phyloP scores from a whole-genome alignment of 75 land plant species.

The Gnetum montanum region DNA sequence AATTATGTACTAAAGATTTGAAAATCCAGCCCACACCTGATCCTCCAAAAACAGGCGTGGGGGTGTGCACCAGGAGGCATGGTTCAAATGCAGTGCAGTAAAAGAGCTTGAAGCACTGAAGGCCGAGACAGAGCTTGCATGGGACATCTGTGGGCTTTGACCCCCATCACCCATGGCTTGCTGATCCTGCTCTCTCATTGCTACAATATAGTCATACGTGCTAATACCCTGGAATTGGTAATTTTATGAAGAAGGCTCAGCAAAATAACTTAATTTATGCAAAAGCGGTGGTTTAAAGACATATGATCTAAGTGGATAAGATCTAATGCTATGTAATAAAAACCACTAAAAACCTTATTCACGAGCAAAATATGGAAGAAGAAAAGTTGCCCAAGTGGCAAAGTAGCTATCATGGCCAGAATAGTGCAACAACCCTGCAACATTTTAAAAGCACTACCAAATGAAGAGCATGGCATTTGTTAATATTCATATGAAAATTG shows the following conservation, averaged over 20 bases:
- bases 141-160: slow-evolving; percentile 77
- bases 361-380: slow-evolving; percentile 90
- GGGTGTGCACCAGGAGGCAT: slow-evolving; percentile 89
- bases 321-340: too few relatives aligned
- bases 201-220: slow-evolving; percentile 97
- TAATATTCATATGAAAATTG: too few relatives aligned
- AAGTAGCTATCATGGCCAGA: slow-evolving; percentile 81
- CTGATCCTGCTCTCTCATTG: slow-evolving; percentile 86
- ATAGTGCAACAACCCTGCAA: slow-evolving; percentile 79
- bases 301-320: too few relatives aligned
- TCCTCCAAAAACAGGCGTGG: slow-evolving; percentile 79
- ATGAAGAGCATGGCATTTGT: too few relatives aligned
- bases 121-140: slow-evolving; percentile 65
- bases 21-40: slow-evolving; percentile 45
- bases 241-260: too few relatives aligned
- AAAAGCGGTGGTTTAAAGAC: too few relatives aligned
- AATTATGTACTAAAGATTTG: background rate
- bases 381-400: slow-evolving; percentile 92
- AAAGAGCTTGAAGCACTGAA: slow-evolving; percentile 79
- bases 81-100: slow-evolving; percentile 31
- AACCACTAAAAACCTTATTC: slow-evolving; percentile 53
- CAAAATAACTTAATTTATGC: too few relatives aligned
- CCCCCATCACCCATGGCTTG: slow-evolving; percentile 37
- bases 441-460: too few relatives aligned
- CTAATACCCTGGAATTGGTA: slow-evolving; percentile 68